Evolutionary conservation across 495 filamentous ascomycete species (phyloP).

Genomic region (Aspergillus nanangensis): DNA sequence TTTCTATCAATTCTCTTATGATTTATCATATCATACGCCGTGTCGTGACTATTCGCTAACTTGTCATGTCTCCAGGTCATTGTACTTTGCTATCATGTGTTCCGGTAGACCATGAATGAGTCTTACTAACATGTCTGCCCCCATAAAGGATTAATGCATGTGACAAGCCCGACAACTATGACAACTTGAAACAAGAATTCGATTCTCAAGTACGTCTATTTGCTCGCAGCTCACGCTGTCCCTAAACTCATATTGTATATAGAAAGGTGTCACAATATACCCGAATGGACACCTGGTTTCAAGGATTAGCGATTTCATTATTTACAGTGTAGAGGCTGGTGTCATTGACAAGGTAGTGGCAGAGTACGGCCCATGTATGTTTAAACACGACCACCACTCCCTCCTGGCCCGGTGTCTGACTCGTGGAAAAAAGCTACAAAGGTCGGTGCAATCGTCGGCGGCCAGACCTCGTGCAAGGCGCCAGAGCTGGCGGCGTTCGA

Average conservation of each 20-base stretch:
- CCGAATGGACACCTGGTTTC: conserved; percentile 94
- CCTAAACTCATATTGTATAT: conserved; percentile 41
- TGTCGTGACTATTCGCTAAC: conserved; percentile 11
- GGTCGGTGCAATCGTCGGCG: conserved; percentile 87
- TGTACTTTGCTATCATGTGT: conserved; percentile 1
- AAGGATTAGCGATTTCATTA: conserved; percentile 89
- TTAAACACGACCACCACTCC: conserved; percentile 1
- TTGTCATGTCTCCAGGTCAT: conserved; percentile 6
- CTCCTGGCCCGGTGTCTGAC: conserved; percentile 23
- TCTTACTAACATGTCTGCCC: conserved; percentile 26
- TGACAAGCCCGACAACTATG: conserved; percentile 80
- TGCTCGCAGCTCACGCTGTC: conserved; percentile 27
- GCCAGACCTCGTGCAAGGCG: conserved; percentile 97
- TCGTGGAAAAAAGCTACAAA: conserved; percentile 68
- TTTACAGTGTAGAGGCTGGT: conserved; percentile 96
- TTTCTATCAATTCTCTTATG: conserved; percentile 2
- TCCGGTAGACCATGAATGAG: conserved; percentile 4
- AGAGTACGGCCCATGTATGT: conserved; percentile 86
- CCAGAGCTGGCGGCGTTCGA: conserved; percentile 95
- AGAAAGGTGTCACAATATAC: conserved; percentile 56
- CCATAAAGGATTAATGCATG: conserved; percentile 82
- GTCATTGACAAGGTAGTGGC: conserved; percentile 80
- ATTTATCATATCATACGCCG: neutral
- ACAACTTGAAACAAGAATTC: conserved; percentile 73
- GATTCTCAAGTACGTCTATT: conserved; percentile 56